Base-by-base conservation (phyloP, 768 basidiomycete genomes). In the Trametes punicea region DNA sequence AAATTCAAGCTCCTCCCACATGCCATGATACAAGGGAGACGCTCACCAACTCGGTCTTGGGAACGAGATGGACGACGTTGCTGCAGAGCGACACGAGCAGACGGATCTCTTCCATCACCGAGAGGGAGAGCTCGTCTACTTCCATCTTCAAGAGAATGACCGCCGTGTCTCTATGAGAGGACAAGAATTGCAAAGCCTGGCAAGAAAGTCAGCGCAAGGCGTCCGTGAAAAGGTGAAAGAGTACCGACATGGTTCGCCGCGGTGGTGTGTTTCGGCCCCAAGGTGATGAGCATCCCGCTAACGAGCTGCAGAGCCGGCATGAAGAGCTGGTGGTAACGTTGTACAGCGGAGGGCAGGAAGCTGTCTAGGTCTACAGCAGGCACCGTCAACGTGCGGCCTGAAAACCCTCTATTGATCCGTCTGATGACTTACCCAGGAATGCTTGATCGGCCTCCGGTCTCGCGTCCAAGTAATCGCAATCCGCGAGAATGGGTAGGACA, bases 321-420 rank as follows among this genome's bases (percentile, higher is more conserved):
- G 63, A 97, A 79, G 1, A 97, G 71, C 65, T 97, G 94, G 64
- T 97, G 93, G 67, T 97, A 94, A 31, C 96, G 83, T 51, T 90
- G 86, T 18, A 93, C 81, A 1, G 90, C 90, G 0, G 89, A 87
- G 4, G 93, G 93, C 10, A 95, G 75, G 77, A 95, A 94, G n/a
- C 84, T 81, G 62, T 92, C 87, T 36, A 83, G 81, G 62, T 93
- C 93, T 94, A 2, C 15, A 2, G 2, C 2, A 36, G 2, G n/a
- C n/a, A 1, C 6, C 5, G 8, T 9, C 34, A 62, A 11, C 11
- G 13, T 6, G 13, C 31, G 5, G 21, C n/a, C 16, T 39, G 34
- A 26, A 15, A 6, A n/a, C 36, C 5, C 21, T 46, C 31, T 10
- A 30, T 5, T 4, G 8, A 6, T 48, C 31, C 10, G 2, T 18